Evolutionary conservation across 768 basidiomycete species (phyloP), one percentile per base, ranked within the genome.

Genomic region (Suillus sp.): DNA sequence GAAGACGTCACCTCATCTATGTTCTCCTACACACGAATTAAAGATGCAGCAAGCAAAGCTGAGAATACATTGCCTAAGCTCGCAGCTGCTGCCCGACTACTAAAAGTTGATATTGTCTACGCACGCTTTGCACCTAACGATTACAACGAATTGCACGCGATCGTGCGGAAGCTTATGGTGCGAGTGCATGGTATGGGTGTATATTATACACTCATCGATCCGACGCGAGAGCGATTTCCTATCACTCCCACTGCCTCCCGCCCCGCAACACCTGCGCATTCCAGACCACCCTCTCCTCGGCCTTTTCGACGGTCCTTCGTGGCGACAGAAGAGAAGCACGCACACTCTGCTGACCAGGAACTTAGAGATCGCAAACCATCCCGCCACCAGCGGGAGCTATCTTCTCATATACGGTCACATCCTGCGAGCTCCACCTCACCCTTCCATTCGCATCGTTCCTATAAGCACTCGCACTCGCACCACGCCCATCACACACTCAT

Each of bases 191-290:
- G 90, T 20, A 79, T 91, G 80, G 77, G 74, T 22, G 71, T 83
- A 43, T 91, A 89, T 68, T 91, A 88, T 64, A 74, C 72, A 0
- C 69, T 91, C n/a, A 81, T 89, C 11, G 87, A 91, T 65, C 84
- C 88, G 0, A 82, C 80, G 22, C 74, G 85, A 47, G 85, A 87
- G 68, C 79, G 72, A 60, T 90, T 90, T 66, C 84, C 83, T 2
- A 68, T 75, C 0, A 84, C 84, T 0, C 85, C 86, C 16, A 71
- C 66, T 4, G 70, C 74, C 0, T 81, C 80, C 4, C 56, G 67
- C 40, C 70, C 70, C 38, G 70, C 61, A 25, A 78, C 81, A 35
- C 82, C 79, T 9, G 45, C 56, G 7, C 69, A 67, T 48, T 74
- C 78, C n/a, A 68, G 78, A 18, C 71, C 74, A 4, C 69, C 74